Base-by-base conservation (phyloP, 495 filamentous ascomycete species). In the Podospora pseudocomata region DNA sequence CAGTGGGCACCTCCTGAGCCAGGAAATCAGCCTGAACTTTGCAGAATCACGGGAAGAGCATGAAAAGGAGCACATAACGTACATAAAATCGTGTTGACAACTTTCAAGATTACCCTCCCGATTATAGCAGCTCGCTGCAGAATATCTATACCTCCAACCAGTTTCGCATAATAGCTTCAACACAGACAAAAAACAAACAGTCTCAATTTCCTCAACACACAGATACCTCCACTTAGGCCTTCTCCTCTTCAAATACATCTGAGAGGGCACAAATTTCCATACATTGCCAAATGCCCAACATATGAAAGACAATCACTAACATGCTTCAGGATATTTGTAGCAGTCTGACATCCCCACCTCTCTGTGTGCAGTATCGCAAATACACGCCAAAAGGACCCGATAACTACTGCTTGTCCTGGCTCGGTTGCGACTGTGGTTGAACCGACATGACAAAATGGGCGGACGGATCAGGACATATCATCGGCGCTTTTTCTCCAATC, bases 391-490 rank as follows among this genome's bases (percentile, higher is more conserved):
- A 15, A 16, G 28, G 3, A 60, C 18, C 18, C 4, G 18, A 3
- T 20, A 44, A 6, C 11, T 16, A n/a, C 5, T 65, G 62, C 4
- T 49, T 53, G 65, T 67, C 58, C 5, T 49, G 39, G 39, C 2
- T 49, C 6, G 39, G 13, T 49, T 49, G 39, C 39, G 39, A 11
- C 58, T 56, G 13, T 39, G 56, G 60, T n/a, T 39, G 5, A 39
- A 65, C 63, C 2, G 39, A 19, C 26, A 60, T 53, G 27, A 56
- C 59, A 28, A 70, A 68, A 44, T 72, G 73, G 0, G 63, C 61
- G 1, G 68, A 18, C 2, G 73, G 73, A 23, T 72, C 68, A 2
- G 73, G 69, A 56, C 68, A 71, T 2, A 68, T 67, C 15, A 72
- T 64, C 39, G 55, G 27, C 16, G 18, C 49, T 39, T 67, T 71